Percentiles rank a stretch among this genome's conserved stretches.
Conservation (phyloP, 2,329 filamentous ascomycete species). For the Stylonectria norvegica region DNA sequence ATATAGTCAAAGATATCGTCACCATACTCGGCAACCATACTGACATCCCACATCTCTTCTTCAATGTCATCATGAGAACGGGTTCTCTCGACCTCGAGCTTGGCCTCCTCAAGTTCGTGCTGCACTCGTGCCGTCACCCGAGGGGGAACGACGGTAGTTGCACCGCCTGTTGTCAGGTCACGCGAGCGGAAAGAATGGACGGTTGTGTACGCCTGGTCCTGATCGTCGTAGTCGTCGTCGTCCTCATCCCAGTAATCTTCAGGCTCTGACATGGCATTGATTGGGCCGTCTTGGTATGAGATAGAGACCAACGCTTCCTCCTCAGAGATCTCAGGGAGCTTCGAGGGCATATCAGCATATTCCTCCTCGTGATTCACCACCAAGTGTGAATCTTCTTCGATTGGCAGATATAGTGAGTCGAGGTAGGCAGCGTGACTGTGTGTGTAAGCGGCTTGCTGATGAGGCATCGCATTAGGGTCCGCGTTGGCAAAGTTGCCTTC, state of each 20-base stretch:
- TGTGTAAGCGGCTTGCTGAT: constrained; percentile 18
- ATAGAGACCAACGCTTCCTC: constrained; percentile 25
- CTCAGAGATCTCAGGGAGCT: constrained; percentile 31
- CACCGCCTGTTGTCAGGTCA: constrained; percentile 51
- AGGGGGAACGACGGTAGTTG: constrained; percentile 65
- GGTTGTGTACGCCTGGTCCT: constrained; percentile 68
- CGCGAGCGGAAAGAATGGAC: constrained; percentile 73
- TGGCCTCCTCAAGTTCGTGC: constrained; percentile 67
- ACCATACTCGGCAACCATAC: constrained; percentile 95
- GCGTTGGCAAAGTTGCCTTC: constrained; percentile 10
- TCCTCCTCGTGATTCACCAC: constrained; percentile 24
- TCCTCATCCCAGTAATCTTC: constrained; percentile 80
- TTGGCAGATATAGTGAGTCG: constrained; percentile 25
- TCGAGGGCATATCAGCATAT: constrained; percentile 22
- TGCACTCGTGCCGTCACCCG: constrained; percentile 64
- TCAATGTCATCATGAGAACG: constrained; percentile 72
- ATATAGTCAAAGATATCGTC: constrained; percentile 96
- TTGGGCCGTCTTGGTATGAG: constrained; percentile 22
- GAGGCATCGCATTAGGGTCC: constrained; percentile 10
- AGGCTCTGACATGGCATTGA: constrained; percentile 36
- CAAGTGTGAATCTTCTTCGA: constrained; percentile 23
- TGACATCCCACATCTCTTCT: constrained; percentile 88
- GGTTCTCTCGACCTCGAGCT: constrained; percentile 64
- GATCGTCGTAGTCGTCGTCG: constrained; percentile 62
- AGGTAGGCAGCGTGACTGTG: constrained; percentile 27